A percentile compares a stretch with the other conserved stretches of the same genome.
phyloP scores from a whole-genome alignment of 2,329 filamentous ascomycete genomes.

The Tolypocladium inflatum region DNA sequence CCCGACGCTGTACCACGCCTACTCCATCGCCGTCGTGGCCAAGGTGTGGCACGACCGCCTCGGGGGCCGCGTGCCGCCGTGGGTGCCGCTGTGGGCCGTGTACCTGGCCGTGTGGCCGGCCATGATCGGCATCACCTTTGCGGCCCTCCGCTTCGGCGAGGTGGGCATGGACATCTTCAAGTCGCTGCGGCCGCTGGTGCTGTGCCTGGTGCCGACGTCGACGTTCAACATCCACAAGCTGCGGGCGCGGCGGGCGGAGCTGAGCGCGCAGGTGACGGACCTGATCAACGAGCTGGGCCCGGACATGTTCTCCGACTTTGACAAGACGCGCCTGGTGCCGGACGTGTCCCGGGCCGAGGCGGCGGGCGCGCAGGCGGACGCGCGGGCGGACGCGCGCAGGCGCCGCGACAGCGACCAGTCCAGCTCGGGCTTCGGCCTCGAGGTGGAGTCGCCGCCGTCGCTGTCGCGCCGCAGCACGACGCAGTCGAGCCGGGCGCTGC shows the following conservation, averaged over 20 bases:
- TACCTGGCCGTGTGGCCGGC: slow-evolving; percentile 66
- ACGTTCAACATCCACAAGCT: slow-evolving; percentile 77
- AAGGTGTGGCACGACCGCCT: slow-evolving; percentile 76
- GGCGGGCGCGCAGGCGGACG: slow-evolving; percentile 13
- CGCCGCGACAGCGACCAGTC: slow-evolving; percentile 42
- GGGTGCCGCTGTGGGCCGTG: slow-evolving; percentile 70
- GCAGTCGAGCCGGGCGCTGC: slow-evolving; percentile 45
- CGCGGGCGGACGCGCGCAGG: slow-evolving; percentile 15
- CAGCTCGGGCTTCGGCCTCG: slow-evolving; percentile 22
- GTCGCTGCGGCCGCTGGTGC: slow-evolving; percentile 76
- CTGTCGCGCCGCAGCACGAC: slow-evolving; percentile 41
- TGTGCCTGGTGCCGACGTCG: slow-evolving; percentile 77
- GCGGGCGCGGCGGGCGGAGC: slow-evolving; percentile 58
- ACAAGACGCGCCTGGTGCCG: slow-evolving; percentile 60
- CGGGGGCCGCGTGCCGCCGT: slow-evolving; percentile 71
- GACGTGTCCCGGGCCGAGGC: slow-evolving; percentile 36
- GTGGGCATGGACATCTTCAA: slow-evolving; percentile 99
- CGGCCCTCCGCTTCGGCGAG: slow-evolving; percentile 88
- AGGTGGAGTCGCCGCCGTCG: slow-evolving; percentile 25
- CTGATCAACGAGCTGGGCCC: slow-evolving; percentile 93
- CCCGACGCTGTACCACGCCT: slow-evolving; percentile 72
- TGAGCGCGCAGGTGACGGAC: slow-evolving; percentile 77
- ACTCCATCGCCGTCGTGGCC: slow-evolving; percentile 63
- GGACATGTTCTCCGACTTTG: slow-evolving; percentile 96
- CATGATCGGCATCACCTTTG: slow-evolving; percentile 85